Base-by-base conservation (phyloP, 2,329 filamentous ascomycete species). In the Hymenoscyphus occultus region DNA sequence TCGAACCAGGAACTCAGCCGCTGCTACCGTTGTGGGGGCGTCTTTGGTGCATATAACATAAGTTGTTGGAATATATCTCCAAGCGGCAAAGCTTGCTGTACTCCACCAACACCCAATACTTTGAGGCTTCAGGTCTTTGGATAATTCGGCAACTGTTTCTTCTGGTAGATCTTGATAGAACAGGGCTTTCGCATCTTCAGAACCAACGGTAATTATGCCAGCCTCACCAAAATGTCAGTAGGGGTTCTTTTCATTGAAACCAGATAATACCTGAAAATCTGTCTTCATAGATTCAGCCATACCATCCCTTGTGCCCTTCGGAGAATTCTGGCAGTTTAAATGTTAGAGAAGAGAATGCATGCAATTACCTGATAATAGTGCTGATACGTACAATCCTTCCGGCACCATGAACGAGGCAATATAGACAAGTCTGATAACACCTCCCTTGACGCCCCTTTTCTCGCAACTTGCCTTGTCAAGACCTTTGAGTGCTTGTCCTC, bases 121-220 rank as follows among this genome's bases (percentile, higher is more conserved):
- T 60, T 80, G 78, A 0, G 68, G 70, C 3, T 67, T 72, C 5
- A 80, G 76, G 42, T 79, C 74, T 1, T 72, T 72, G 3, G 76
- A 71, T 75, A 76, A 78, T 60, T 75, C 74, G 0, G 71, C 75
- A 51, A 79, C 78, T 4, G 76, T 73, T 1, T 59, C 67, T 0
- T 77, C 71, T 28, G 51, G 51, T 1, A 80, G 56, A 66, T 80
- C 79, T 65, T 79, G 77, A 65, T 80, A 80, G 65, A 80, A 80
- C 28, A 56, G 51, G 22, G 19, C 51, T 56, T 56, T 56, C 16
- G 51, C 51, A 56, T 56, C 51, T 56, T 56, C 19, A 56, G 51
- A 14, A 14, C 51, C 51, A 19, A 56, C 51, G 51, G 51, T 56
- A 56, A 56, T 56, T 6, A 56, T 19, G 28, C 51, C 51, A 56